Percentiles rank a stretch among this genome's conserved stretches.
Evolutionary conservation across 257 asterid species (phyloP).

Genomic region (Solanum clarkiae): DNA sequence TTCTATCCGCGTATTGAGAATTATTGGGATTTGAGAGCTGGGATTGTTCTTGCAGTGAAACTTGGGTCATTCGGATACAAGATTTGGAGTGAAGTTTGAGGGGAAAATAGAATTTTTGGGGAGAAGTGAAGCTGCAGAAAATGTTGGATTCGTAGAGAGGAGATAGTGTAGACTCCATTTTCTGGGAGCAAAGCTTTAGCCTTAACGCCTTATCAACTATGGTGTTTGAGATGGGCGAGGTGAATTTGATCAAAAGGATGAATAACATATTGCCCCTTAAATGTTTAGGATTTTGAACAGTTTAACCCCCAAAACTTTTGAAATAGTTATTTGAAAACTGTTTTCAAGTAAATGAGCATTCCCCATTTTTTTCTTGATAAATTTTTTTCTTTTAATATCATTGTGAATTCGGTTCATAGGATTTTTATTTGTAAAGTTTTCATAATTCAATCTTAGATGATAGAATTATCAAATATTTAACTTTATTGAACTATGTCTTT

Average conservation of each 20-base stretch:
- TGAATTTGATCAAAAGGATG: neutral
- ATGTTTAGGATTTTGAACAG: neutral
- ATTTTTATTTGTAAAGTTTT: too few species aligned
- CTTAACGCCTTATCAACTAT: neutral
- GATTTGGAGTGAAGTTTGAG: constrained; percentile 18
- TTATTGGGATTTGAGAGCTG: constrained; percentile 4
- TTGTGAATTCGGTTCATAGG: neutral
- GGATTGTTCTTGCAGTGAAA: constrained; percentile 28
- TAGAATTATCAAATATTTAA: too few species aligned
- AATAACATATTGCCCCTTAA: neutral
- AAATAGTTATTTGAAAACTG: neutral
- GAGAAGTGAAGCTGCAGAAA: constrained; percentile 28
- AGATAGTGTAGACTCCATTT: constrained; percentile 41
- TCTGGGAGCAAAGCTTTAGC: neutral
- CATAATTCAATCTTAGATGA: neutral
- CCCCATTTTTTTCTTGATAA: neutral
- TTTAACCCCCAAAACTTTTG: neutral
- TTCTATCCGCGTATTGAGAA: constrained; percentile 11
- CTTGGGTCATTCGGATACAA: constrained; percentile 1
- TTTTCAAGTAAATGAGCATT: neutral
- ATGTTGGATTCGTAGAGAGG: constrained; percentile 25
- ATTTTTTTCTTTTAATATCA: neutral
- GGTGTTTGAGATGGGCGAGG: neutral
- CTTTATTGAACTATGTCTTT: too few species aligned
- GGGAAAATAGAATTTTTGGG: constrained; percentile 13